Evolutionary conservation across 2,329 filamentous ascomycete genomes (phyloP), one percentile per base, ranked within the genome.

Genomic region (Teratosphaeria nubilosa): DNA sequence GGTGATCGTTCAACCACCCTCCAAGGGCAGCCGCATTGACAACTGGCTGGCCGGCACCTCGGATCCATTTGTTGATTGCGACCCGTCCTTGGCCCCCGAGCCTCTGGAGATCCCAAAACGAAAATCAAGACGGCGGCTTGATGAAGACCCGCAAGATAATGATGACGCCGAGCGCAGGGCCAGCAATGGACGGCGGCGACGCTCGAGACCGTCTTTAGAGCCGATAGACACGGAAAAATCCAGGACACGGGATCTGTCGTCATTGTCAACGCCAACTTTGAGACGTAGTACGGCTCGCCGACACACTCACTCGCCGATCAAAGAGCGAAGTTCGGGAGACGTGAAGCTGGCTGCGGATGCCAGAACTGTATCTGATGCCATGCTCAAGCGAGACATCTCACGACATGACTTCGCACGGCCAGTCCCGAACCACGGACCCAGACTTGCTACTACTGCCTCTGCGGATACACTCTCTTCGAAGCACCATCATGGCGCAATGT

Each of bases 401-500:
- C 27, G 53, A 31, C 34, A 34, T 51, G 57, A 55, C 32, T 16
- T 13, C 45, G 54, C 48, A 51, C 50, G 48, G 22, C 58, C 60
- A 7, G 61, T 57, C 22, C 80, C 82, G 3, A 77, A 75, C 11
- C 80, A 77, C 30, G 80, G 80, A n/a, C 75, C 81, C 63, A 48
- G 41, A 59, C 73, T 85, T 1, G 83, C 82, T 7, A 84, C 82
- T 0, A 84, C 84, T 60, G 79, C 75, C 7, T 84, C 82, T 5
- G 77, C 79, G 13, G 80, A 84, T 51, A 81, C 80, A 1, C 72
- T 81, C 59, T 74, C 71, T 31, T 74, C 73, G 25, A 54, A 60
- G 57, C 63, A 57, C n/a, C 59, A 64, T 32, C 65, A 34, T 3
- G 22, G 68, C 48, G 60, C 66, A 41, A 62, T 59, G n/a, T 66